These are phyloP conservation scores for Volutella citrinella DNA, from an alignment of 2,329 filamentous ascomycete genomes.

Conservation along the genomic window DNA sequence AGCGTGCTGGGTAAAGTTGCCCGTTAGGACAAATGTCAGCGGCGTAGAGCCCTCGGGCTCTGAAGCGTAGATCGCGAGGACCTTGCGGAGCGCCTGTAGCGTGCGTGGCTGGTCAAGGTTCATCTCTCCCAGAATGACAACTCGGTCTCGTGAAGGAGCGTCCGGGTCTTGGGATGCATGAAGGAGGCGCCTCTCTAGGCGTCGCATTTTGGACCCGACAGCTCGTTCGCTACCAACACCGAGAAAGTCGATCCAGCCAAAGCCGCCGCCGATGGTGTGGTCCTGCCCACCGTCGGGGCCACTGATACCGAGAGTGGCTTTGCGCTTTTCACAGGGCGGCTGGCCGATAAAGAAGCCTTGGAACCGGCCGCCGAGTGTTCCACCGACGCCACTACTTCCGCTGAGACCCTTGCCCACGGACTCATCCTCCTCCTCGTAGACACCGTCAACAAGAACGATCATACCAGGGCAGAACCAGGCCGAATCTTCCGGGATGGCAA, in stretches of 20 bases:
- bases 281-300: constrained; percentile 55
- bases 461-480: constrained; percentile 95
- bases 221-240: constrained; percentile 88
- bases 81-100: constrained; percentile 74
- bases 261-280: constrained; percentile 71
- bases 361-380: constrained; percentile 88
- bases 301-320: constrained; percentile 71
- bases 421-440: constrained; percentile 92
- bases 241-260: constrained; percentile 96
- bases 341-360: constrained; percentile 88
- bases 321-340: constrained; percentile 83
- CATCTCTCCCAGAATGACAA: constrained; percentile 81
- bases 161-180: constrained; percentile 33
- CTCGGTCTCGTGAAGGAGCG: constrained; percentile 42
- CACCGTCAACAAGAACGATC: constrained; percentile 90
- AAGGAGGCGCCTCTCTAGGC: constrained; percentile 69
- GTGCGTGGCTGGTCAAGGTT: constrained; percentile 83
- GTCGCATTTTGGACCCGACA: constrained; percentile 77
- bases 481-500: constrained; percentile 77
- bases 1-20: constrained; percentile 73
- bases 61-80: constrained; percentile 71
- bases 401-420: constrained; percentile 67
- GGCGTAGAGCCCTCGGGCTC: constrained; percentile 65
- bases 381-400: constrained; percentile 78
- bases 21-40: constrained; percentile 76